Evolutionary conservation across 495 filamentous ascomycete genomes (phyloP).

Genomic region (Aspergillus bertholletiae): DNA sequence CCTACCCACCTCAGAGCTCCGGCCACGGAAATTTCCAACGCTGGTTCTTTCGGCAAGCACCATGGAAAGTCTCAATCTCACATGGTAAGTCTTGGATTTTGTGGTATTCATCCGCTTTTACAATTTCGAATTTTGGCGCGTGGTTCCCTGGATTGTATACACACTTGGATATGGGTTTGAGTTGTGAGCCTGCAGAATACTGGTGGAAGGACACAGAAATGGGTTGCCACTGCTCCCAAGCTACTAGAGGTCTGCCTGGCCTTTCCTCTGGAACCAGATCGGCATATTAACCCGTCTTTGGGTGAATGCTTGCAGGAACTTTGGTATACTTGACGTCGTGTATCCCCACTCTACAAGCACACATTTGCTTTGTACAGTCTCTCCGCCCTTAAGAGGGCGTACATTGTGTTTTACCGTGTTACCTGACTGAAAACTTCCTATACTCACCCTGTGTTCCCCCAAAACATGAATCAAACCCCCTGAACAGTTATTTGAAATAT

Average conservation of each 20-base stretch:
- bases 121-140: neutral
- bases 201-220: neutral
- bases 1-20: constrained; percentile 76
- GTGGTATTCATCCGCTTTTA: neutral
- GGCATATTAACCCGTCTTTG: too few species aligned
- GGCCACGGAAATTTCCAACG: constrained; percentile 42
- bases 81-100: constrained; percentile 63
- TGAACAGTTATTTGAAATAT: too few species aligned
- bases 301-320: too few species aligned
- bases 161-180: neutral
- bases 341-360: neutral
- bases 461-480: too few species aligned
- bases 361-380: neutral
- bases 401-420: neutral
- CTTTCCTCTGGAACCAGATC: too few species aligned
- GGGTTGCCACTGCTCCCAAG: neutral
- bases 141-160: neutral
- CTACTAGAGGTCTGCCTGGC: too few species aligned
- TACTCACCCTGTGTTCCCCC: too few species aligned
- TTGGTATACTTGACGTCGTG: too few species aligned
- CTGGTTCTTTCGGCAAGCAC: constrained; percentile 66
- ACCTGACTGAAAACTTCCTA: too few species aligned
- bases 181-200: neutral
- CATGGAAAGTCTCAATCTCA: constrained; percentile 95
- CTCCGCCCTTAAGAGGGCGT: neutral